Percentiles rank a stretch among this genome's conserved stretches.
Evolutionary conservation across 352 stramenopile genomes (phyloP).

Genomic region (Phytophthora foliorum): DNA sequence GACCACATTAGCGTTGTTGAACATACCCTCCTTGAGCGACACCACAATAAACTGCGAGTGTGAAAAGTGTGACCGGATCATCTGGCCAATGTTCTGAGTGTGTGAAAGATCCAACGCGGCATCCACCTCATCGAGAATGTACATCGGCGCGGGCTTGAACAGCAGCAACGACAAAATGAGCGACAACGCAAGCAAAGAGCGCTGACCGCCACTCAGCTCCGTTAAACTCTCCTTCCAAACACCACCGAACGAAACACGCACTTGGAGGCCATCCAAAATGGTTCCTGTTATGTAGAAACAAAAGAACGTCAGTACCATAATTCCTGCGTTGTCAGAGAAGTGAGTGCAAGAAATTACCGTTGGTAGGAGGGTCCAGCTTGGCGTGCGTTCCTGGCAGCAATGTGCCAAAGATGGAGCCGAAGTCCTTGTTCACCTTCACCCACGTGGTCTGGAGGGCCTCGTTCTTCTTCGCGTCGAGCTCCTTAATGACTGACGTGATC

Average conservation of each 20-base stretch:
- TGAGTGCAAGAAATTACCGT: conserved; percentile 49
- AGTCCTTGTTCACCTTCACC: conserved; percentile 99
- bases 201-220: conserved; percentile 98
- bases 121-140: conserved; percentile 99
- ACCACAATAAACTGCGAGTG: conserved; percentile 99
- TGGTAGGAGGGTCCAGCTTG: conserved; percentile 98
- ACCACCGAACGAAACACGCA: conserved; percentile 99
- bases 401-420: conserved; percentile 99
- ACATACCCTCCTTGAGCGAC: conserved; percentile 99
- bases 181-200: conserved; percentile 99
- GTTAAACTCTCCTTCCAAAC: conserved; percentile 99
- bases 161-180: conserved; percentile 98
- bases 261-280: conserved; percentile 96
- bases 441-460: conserved; percentile 97
- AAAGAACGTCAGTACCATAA: conserved; percentile 13
- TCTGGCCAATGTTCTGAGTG: conserved; percentile 99
- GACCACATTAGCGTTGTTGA: conserved; percentile 99
- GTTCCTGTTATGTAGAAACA: conserved; percentile 52
- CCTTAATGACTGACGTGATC: conserved; percentile 99
- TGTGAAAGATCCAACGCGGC: conserved; percentile 99
- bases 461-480: conserved; percentile 99
- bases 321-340: background rate
- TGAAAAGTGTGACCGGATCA: conserved; percentile 99
- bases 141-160: conserved; percentile 99
- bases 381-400: conserved; percentile 97